Base-by-base conservation (phyloP, 208 protist species). In the Kentomonas sorsogonicus region DNA sequence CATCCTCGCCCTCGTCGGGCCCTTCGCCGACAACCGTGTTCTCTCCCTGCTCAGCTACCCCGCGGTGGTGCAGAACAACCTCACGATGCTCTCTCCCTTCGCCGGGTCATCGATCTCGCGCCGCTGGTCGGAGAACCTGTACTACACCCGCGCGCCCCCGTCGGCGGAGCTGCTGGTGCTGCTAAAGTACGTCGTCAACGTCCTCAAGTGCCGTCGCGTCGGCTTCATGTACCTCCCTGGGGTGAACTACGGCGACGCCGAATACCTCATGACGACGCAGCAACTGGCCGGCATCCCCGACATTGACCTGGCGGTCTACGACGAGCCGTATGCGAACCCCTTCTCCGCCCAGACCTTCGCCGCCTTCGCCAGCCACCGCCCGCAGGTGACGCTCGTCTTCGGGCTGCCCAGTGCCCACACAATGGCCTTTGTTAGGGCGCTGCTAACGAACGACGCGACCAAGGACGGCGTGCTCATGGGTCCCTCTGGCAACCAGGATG, bases 161-260 rank as follows among this genome's bases (percentile, higher is more conserved):
- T 41, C 48, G 13, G 33, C 62, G 0, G 79, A 72, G 56, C 48
- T 86, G 29, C 20, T 65, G 18, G 55, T 66, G 41, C 31, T 82
- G 15, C 15, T 83, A 7, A 22, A 50, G 23, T 63, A 74, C 56
- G 51, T 63, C 16, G 3, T 73, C 20, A 69, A 59, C 33, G 33
- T n/a, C 0, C 50, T 79, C 15, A 59, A 61, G 16, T 53, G 55
- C 16, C 40, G 61, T 1, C 70, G 70, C 43, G 40, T 86, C 4
- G 75, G 62, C 36, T 83, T 82, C 47, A 87, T 83, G 76, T 77
- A 79, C 64, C 60, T 83, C 47, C 52, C 50, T 7, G 58, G 47
- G n/a, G 41, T 71, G 0, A 30, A 51, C 9, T 72, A 75, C 47
- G 72, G 73, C 31, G 67, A 78, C 1, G 22, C 6, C 18, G 69